phyloP scores from a whole-genome alignment of 179 eudicot species.

The Camellia oleifera region DNA sequence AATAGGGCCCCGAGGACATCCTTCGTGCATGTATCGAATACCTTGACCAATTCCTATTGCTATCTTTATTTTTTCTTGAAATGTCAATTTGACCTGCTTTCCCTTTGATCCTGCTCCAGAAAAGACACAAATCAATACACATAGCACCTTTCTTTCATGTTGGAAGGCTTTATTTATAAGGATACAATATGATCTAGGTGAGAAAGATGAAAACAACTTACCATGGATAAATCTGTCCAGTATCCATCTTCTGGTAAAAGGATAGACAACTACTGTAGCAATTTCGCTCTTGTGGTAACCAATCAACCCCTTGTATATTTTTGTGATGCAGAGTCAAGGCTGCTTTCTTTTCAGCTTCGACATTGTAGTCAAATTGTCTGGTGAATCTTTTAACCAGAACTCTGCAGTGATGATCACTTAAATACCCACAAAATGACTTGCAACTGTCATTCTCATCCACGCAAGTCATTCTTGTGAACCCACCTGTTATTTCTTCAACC shows the following conservation, averaged over 20 bases:
- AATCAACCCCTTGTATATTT: conserved; percentile 14
- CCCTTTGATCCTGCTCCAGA: conserved; percentile 14
- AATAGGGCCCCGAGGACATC: conserved; percentile 20
- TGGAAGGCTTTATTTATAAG: neutral
- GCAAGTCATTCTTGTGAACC: conserved; percentile 2
- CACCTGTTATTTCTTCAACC: conserved; percentile 17
- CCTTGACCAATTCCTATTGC: conserved; percentile 23
- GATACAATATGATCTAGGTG: too few relatives aligned
- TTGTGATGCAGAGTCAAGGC: conserved; percentile 23
- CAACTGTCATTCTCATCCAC: neutral
- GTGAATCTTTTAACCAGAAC: conserved; percentile 16
- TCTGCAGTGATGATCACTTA: neutral
- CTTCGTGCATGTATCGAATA: conserved; percentile 26
- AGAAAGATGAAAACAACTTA: neutral
- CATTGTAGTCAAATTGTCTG: neutral
- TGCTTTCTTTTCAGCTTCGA: conserved; percentile 21
- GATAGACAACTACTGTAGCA: conserved; percentile 16
- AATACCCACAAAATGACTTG: conserved; percentile 9
- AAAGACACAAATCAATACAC: neutral
- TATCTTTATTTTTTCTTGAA: conserved; percentile 15
- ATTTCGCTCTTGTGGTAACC: conserved; percentile 18
- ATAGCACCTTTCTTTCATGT: neutral
- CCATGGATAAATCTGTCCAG: conserved; percentile 15
- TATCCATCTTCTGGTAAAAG: neutral
- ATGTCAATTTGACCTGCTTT: conserved; percentile 10